A percentile compares a stretch with the other conserved stretches of the same genome.
These are phyloP conservation scores for Coemansia javaensis DNA, from an alignment of 192 early-diverging fungal species.

Conservation along the genomic window DNA sequence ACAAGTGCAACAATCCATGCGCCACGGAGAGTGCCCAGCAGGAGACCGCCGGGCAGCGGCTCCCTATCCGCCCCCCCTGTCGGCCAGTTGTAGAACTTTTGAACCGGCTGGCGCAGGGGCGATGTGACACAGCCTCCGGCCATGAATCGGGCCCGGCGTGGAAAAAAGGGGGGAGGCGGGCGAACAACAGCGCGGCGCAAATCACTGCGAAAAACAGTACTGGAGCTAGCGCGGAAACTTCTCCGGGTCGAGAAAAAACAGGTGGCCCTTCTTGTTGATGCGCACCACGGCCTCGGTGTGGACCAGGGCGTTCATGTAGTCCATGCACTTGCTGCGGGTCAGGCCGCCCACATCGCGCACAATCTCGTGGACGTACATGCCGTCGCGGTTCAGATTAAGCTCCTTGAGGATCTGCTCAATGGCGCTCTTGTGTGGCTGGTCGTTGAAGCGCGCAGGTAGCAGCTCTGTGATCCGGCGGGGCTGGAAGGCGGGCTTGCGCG, in stretches of 20 bases:
- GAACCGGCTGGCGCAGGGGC: too few species aligned
- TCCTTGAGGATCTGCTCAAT: constrained; percentile 47
- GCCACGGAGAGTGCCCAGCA: too few species aligned
- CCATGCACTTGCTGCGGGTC: constrained; percentile 36
- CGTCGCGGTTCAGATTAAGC: constrained; percentile 37
- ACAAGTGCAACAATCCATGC: too few species aligned
- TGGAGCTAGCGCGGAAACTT: constrained; percentile 20
- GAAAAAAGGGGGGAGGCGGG: too few species aligned
- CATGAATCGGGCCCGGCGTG: too few species aligned
- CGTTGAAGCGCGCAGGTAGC: constrained; percentile 28
- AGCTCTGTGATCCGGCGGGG: constrained; percentile 34
- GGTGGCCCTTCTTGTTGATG: constrained; percentile 45
- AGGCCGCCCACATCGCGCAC: constrained; percentile 30
- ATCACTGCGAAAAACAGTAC: too few species aligned
- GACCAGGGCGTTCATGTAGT: constrained; percentile 44
- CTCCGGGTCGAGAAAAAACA: constrained; percentile 47
- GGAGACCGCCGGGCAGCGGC: too few species aligned
- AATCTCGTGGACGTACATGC: constrained; percentile 46
- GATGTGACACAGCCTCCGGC: too few species aligned
- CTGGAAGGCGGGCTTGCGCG: constrained; percentile 39
- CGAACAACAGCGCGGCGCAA: too few species aligned
- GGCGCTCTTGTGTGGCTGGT: constrained; percentile 34
- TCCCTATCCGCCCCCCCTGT: too few species aligned
- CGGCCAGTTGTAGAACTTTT: too few species aligned
- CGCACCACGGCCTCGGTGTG: constrained; percentile 28